Evolutionary conservation across 2,329 filamentous ascomycete species (phyloP), one percentile per base, ranked within the genome.

Genomic region (Aspergillus pseudoviridinutans): DNA sequence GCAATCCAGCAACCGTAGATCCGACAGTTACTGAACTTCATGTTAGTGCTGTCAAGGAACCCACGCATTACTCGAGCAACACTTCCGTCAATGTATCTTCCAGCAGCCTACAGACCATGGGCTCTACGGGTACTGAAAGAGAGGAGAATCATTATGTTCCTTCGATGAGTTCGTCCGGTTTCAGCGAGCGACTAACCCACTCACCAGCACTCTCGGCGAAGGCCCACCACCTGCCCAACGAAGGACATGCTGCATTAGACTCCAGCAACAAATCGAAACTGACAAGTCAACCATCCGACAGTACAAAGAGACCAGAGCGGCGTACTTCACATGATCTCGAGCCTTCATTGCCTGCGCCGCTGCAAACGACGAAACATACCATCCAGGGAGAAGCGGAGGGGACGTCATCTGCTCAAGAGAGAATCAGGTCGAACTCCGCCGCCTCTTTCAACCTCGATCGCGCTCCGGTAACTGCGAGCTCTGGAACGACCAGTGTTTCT

Each of bases 11-110:
- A 62, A 73, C 60, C 76, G 78, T 66, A 73, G 82, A 67, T 62
- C 72, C 65, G 72, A 79, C 68, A 64, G 73, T 73, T 66, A 80
- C 59, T 73, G 85, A 78, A 61, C 55, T 77, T 17, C 72, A 76
- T 59, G 74, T 76, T 49, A 76, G 73, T 60, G 73, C 71, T 38
- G 56, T 69, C 12, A 72, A 67, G 53, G 70, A 73, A 41, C 58
- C 61, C 38, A 54, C 63, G 25, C 64, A 61, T 50, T 67, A 62
- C 35, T 69, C 67, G 27, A 66, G 68, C 53, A 74, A 67, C 53
- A 69, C 67, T 53, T 72, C 74, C 35, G 56, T 68, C 51, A 72
- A 69, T 54, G 55, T 66, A 6, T 66, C 71, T 25, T 62, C 67
- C n/a, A 68, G 68, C 54, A 65, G 68, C 14, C 42, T 69, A n/a